These are phyloP conservation scores for Metschnikowia amazonensis DNA, from an alignment of 805 yeast species.

Conservation along the genomic window DNA sequence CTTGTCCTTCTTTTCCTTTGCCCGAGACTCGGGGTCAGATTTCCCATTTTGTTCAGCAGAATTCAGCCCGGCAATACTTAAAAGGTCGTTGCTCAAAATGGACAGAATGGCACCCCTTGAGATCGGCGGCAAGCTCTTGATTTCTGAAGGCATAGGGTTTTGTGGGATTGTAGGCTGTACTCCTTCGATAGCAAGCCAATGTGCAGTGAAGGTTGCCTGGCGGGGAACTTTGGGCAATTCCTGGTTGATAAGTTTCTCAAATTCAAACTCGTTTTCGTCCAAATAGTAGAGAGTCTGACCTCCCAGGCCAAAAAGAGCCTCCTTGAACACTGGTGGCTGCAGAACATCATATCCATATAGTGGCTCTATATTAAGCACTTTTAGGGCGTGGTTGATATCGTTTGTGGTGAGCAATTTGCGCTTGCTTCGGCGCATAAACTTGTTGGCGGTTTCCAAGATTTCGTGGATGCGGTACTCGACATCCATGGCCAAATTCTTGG, in stretches of 20 bases:
- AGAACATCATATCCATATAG: slow-evolving; percentile 79
- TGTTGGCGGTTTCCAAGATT: slow-evolving; percentile 90
- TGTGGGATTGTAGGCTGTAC: slow-evolving; percentile 98
- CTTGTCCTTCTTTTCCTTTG: slow-evolving; percentile 34
- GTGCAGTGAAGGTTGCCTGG: slow-evolving; percentile 87
- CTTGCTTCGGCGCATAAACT: slow-evolving; percentile 93
- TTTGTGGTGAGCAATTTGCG: slow-evolving; percentile 74
- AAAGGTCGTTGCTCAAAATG: slow-evolving; percentile 37
- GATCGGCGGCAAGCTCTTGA: slow-evolving; percentile 70
- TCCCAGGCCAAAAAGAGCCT: slow-evolving; percentile 77
- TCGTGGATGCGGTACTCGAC: slow-evolving; percentile 97
- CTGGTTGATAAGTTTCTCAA: slow-evolving; percentile 87
- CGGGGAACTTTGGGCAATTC: slow-evolving; percentile 96
- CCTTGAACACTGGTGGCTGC: slow-evolving; percentile 73
- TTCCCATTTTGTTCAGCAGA: slow-evolving; percentile 18
- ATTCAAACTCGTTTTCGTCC: slow-evolving; percentile 90
- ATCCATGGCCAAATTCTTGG: slow-evolving; percentile 95
- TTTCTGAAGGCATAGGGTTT: slow-evolving; percentile 81
- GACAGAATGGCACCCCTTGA: slow-evolving; percentile 76
- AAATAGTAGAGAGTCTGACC: slow-evolving; percentile 92
- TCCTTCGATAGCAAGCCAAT: slow-evolving; percentile 98
- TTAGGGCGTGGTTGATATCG: slow-evolving; percentile 78
- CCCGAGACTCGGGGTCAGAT: slow-evolving; percentile 22
- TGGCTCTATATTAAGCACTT: slow-evolving; percentile 89
- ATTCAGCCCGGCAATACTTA: slow-evolving; percentile 20